A percentile compares a stretch with the other conserved stretches of the same genome.
These are phyloP conservation scores for Acer saccharum DNA, from an alignment of 345 rosid genomes.

Conservation along the genomic window DNA sequence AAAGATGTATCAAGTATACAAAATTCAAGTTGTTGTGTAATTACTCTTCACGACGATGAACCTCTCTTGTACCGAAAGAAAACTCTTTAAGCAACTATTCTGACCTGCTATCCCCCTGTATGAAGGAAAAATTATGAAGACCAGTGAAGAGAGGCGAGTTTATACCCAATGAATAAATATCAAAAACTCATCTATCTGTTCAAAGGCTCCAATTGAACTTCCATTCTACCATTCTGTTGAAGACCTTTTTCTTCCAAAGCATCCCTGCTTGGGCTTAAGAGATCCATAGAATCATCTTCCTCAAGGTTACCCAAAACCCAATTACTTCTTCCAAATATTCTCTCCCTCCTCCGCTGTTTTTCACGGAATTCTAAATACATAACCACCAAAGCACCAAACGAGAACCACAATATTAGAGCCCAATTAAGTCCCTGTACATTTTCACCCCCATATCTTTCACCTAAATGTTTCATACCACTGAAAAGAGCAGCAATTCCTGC, in stretches of 20 bases:
- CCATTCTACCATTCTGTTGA: slow-evolving; percentile 55
- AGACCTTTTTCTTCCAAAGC: slow-evolving; percentile 41
- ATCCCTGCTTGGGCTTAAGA: slow-evolving; percentile 53
- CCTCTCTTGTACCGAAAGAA: slow-evolving; percentile 20
- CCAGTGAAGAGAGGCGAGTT: slow-evolving; percentile 16
- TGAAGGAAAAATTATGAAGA: slow-evolving; percentile 23
- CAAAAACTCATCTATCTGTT: slow-evolving; percentile 45
- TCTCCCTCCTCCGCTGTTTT: slow-evolving; percentile 45
- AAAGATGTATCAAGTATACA: slow-evolving; percentile 43
- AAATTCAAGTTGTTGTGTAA: slow-evolving; percentile 27
- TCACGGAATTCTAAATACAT: slow-evolving; percentile 66
- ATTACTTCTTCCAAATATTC: slow-evolving; percentile 57
- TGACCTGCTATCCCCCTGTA: slow-evolving; percentile 17
- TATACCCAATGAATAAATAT: slow-evolving; percentile 14
- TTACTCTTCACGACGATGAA: slow-evolving; percentile 21
- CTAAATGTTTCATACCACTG: slow-evolving; percentile 73
- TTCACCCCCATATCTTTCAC: slow-evolving; percentile 79
- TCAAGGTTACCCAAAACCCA: slow-evolving; percentile 83
- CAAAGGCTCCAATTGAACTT: slow-evolving; percentile 91
- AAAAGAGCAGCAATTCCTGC: slow-evolving; percentile 67
- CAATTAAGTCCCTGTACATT: slow-evolving; percentile 70
- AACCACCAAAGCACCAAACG: slow-evolving; percentile 44
- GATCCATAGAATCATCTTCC: slow-evolving; percentile 84
- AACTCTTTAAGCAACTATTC: slow-evolving; percentile 18
- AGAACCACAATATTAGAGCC: slow-evolving; percentile 73